Percentiles rank a stretch among this genome's conserved stretches.
Conservation (phyloP, 352 stramenopile species). For the Phytophthora kernoviae region DNA sequence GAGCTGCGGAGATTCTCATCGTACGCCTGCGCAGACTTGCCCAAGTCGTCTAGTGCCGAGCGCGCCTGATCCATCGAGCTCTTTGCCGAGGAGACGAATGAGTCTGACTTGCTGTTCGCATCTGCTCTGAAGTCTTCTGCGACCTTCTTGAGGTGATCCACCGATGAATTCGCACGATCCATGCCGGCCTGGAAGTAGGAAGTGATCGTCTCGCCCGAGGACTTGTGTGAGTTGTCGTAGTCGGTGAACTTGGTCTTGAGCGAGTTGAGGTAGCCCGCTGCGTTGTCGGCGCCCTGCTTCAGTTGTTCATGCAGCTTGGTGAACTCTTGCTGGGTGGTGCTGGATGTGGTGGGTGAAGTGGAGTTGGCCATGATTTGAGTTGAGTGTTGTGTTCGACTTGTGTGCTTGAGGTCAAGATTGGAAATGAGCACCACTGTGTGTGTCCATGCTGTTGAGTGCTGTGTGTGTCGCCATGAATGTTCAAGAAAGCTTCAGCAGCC, state of each 20-base stretch:
- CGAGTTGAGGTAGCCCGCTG: conserved; percentile 37
- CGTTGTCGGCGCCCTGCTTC: conserved; percentile 31
- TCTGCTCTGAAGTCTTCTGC: conserved; percentile 20
- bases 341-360: conserved; percentile 16
- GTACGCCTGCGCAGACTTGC: conserved; percentile 26
- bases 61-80: conserved; percentile 38
- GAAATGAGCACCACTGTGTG: not conserved
- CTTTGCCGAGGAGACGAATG: conserved; percentile 26
- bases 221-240: conserved; percentile 49
- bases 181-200: conserved; percentile 45
- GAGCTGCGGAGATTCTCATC: conserved; percentile 19
- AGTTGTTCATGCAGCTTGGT: conserved; percentile 45
- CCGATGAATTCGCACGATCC: conserved; percentile 26
- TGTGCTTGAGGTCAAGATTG: conserved; percentile 1
- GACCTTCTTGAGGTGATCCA: conserved; percentile 29
- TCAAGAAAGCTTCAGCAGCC: not conserved
- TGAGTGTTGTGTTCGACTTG: not conserved
- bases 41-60: conserved; percentile 30
- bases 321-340: conserved; percentile 34
- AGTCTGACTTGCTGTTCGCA: conserved; percentile 29
- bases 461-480: too few relatives aligned
- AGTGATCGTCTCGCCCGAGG: conserved; percentile 35
- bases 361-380: conserved; percentile 28
- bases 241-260: conserved; percentile 46
- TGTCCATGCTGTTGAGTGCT: too few relatives aligned